A percentile compares a stretch with the other conserved stretches of the same genome.
These are phyloP conservation scores for Carpinus fangiana DNA, from an alignment of 306 rosid species.

Conservation along the genomic window DNA sequence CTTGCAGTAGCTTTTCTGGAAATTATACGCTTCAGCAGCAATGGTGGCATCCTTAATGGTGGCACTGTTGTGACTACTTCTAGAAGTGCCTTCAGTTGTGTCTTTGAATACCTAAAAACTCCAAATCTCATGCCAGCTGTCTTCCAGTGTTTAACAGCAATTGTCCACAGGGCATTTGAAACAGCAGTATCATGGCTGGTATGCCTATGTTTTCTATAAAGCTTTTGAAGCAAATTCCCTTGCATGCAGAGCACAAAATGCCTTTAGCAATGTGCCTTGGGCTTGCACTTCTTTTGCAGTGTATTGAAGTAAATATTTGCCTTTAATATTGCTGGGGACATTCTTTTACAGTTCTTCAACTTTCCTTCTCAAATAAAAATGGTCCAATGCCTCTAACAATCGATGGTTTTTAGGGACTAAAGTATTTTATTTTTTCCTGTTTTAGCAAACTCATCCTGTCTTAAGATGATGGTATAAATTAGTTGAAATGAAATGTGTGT, in stretches of 20 bases:
- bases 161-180: slow-evolving; percentile 89
- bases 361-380: not conserved
- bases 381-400: not conserved
- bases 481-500: not conserved
- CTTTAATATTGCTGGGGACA: not conserved
- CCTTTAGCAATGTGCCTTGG: not conserved
- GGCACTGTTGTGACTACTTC: slow-evolving; percentile 52
- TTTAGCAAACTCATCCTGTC: not conserved
- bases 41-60: slow-evolving; percentile 95
- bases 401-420: not conserved
- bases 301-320: not conserved
- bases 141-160: slow-evolving; percentile 87
- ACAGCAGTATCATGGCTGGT: slow-evolving; percentile 92
- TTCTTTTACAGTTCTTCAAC: not conserved
- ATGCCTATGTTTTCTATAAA: slow-evolving; percentile 35
- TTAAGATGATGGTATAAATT: not conserved
- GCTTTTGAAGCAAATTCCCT: slow-evolving; percentile 25
- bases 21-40: slow-evolving; percentile 94
- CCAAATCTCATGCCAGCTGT: slow-evolving; percentile 96
- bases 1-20: slow-evolving; percentile 97
- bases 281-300: not conserved
- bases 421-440: not conserved
- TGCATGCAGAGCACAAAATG: not conserved
- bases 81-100: slow-evolving; percentile 95
- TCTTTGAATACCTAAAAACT: slow-evolving; percentile 92